A percentile compares a stretch with the other conserved stretches of the same genome.
Evolutionary conservation across 2,329 filamentous ascomycete genomes (phyloP).

Genomic region (Teratosphaeria pseudoeucalypti): DNA sequence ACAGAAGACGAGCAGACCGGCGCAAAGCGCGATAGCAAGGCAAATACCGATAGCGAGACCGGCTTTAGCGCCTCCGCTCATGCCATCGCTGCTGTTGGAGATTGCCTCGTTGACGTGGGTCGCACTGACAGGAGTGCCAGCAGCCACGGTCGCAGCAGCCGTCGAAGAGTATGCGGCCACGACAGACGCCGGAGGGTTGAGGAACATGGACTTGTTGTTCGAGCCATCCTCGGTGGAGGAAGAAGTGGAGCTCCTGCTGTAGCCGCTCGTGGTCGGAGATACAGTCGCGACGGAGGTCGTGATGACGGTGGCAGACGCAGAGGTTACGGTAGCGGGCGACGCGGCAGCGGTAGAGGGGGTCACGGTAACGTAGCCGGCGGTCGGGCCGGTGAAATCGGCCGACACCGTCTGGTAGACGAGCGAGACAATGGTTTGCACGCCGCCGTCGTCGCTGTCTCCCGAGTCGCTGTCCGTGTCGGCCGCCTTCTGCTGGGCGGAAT

Average conservation of each 20-base stretch:
- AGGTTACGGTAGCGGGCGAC: slow-evolving; percentile 3
- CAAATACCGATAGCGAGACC: slow-evolving; percentile 79
- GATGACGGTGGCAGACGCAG: not conserved
- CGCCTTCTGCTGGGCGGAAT: slow-evolving; percentile 6
- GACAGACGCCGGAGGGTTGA: slow-evolving; percentile 3
- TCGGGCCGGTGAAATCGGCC: slow-evolving; percentile 41
- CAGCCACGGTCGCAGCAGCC: slow-evolving; percentile 8
- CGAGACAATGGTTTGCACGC: slow-evolving; percentile 26
- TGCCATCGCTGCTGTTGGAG: slow-evolving; percentile 20
- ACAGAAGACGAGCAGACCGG: slow-evolving; percentile 60
- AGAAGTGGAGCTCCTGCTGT: not conserved
- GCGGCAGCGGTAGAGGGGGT: slow-evolving; percentile 6
- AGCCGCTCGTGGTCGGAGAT: not conserved
- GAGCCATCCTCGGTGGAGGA: slow-evolving; percentile 1
- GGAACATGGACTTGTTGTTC: slow-evolving; percentile 8
- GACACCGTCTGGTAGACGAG: slow-evolving; percentile 45
- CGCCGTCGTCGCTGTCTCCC: slow-evolving; percentile 5
- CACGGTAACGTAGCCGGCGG: slow-evolving; percentile 22
- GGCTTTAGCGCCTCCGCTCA: slow-evolving; percentile 52
- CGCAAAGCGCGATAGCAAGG: slow-evolving; percentile 54
- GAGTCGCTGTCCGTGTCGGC: not conserved
- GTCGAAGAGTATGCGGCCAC: slow-evolving; percentile 8
- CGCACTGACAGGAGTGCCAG: slow-evolving; percentile 15
- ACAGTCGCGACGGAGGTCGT: slow-evolving; percentile 4
- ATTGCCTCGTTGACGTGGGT: slow-evolving; percentile 6